phyloP scores from a whole-genome alignment of 2,329 filamentous ascomycete genomes.

The Rasamsonia emersonii region DNA sequence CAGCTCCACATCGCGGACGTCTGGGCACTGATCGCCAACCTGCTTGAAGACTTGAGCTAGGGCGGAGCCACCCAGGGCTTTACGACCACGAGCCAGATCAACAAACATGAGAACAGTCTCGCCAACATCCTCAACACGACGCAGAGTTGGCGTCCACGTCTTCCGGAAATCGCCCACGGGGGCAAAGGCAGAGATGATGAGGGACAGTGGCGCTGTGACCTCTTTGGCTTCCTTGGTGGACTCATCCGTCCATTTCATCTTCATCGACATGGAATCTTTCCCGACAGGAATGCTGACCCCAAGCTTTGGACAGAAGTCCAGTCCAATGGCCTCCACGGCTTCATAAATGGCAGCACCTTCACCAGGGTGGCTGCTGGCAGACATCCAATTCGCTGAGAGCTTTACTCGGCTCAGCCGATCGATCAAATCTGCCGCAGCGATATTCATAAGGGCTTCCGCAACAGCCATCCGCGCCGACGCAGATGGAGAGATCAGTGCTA shows the following conservation, averaged over 20 bases:
- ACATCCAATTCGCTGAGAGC: slow-evolving; percentile 98
- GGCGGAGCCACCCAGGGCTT: slow-evolving; percentile 81
- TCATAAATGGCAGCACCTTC: slow-evolving; percentile 90
- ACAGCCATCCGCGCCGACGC: slow-evolving; percentile 96
- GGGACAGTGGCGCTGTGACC: slow-evolving; percentile 83
- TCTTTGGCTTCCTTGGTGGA: slow-evolving; percentile 62
- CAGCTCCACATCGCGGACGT: slow-evolving; percentile 72
- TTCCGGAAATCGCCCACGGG: slow-evolving; percentile 71
- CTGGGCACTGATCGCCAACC: slow-evolving; percentile 74
- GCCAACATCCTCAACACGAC: slow-evolving; percentile 75
- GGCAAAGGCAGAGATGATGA: slow-evolving; percentile 85
- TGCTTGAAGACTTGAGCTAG: slow-evolving; percentile 83
- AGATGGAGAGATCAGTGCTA: slow-evolving; percentile 81
- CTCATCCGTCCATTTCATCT: slow-evolving; percentile 82
- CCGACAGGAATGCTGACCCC: slow-evolving; percentile 91
- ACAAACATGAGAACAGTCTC: slow-evolving; percentile 85
- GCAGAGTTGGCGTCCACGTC: slow-evolving; percentile 90
- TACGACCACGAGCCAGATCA: slow-evolving; percentile 72
- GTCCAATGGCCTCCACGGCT: slow-evolving; percentile 83
- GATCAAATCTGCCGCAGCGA: slow-evolving; percentile 69
- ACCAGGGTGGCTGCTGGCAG: slow-evolving; percentile 83
- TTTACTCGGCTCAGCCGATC: slow-evolving; percentile 71
- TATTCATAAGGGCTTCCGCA: slow-evolving; percentile 84
- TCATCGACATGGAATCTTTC: slow-evolving; percentile 99
- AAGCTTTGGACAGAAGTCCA: slow-evolving; percentile 85